Conservation (phyloP, 2,329 filamentous ascomycete species). For the Reticulascus tulasneorum region DNA sequence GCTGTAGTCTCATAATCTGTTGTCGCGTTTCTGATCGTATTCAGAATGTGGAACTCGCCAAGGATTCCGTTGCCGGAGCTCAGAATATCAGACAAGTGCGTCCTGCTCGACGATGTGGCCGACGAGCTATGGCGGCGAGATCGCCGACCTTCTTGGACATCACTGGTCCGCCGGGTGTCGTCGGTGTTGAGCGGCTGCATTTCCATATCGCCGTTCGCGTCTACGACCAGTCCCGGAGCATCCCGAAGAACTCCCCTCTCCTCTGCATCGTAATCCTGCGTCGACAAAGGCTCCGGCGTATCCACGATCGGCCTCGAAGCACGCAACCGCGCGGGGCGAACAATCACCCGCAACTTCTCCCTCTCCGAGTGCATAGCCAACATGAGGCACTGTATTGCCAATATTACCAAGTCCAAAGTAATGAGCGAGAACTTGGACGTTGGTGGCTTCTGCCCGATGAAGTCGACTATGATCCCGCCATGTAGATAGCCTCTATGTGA, state of each 20-base stretch:
- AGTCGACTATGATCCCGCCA: constrained; percentile 63
- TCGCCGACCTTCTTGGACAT: constrained; percentile 15
- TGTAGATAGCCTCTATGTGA: constrained; percentile 62
- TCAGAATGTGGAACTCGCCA: constrained; percentile 49
- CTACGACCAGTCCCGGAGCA: constrained; percentile 27
- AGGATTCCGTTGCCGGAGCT: constrained; percentile 52
- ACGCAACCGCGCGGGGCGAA: constrained; percentile 10
- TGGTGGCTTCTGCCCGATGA: constrained; percentile 63
- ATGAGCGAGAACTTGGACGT: constrained; percentile 53
- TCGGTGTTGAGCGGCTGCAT: constrained; percentile 27
- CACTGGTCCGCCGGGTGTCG: constrained; percentile 4
- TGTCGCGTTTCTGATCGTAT: constrained; percentile 44
- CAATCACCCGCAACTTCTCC: constrained; percentile 47
- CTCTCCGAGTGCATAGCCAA: constrained; percentile 58
- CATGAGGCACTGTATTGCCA: constrained; percentile 60
- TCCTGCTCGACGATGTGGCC: constrained; percentile 17
- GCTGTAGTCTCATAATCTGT: constrained; percentile 43
- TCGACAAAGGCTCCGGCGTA: constrained; percentile 12
- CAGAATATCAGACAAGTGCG: constrained; percentile 43
- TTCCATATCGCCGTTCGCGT: constrained; percentile 41
- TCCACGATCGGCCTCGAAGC: constrained; percentile 7
- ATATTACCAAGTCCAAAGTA: constrained; percentile 50
- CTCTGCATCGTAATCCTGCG: constrained; percentile 52
- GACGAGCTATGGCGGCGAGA: constrained; percentile 16
- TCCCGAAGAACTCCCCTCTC: constrained; percentile 48